phyloP scores from a whole-genome alignment of 2,329 filamentous ascomycete species.

The Verticillium zaregamsianum region DNA sequence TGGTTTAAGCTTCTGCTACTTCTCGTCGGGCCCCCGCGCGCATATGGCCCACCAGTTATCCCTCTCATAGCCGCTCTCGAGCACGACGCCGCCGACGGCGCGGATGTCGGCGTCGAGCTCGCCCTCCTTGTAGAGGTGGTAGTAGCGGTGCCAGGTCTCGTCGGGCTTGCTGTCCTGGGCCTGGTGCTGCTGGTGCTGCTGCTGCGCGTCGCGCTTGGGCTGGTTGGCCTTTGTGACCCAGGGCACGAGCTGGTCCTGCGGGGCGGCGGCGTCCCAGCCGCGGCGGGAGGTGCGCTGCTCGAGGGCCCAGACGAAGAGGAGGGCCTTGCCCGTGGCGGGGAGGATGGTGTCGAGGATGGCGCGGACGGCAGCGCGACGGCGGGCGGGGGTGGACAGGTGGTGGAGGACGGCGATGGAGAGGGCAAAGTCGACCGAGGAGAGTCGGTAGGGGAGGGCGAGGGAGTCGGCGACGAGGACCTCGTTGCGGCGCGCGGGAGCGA shows the following conservation, averaged over 20 bases:
- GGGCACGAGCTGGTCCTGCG: constrained; percentile 91
- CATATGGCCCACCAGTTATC: constrained; percentile 96
- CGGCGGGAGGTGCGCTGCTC: constrained; percentile 84
- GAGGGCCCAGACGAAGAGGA: constrained; percentile 93
- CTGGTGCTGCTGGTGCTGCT: constrained; percentile 21
- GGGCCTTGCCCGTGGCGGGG: constrained; percentile 49
- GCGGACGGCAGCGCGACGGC: constrained; percentile 69
- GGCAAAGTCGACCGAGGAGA: constrained; percentile 64
- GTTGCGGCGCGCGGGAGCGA: constrained; percentile 6
- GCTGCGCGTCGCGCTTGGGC: constrained; percentile 16
- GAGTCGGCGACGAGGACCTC: constrained; percentile 77
- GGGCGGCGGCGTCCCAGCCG: constrained; percentile 79
- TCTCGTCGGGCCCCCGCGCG: not conserved
- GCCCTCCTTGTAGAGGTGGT: constrained; percentile 83
- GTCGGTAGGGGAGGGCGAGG: constrained; percentile 74
- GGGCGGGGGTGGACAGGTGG: constrained; percentile 75
- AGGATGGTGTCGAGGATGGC: constrained; percentile 66
- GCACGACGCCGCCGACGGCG: constrained; percentile 68
- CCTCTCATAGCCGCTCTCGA: constrained; percentile 86
- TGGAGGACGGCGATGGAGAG: constrained; percentile 94
- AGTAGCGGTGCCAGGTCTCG: constrained; percentile 78
- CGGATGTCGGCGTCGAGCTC: constrained; percentile 80
- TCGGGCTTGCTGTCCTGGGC: constrained; percentile 11
- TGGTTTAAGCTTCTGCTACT: not conserved
- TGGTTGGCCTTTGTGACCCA: constrained; percentile 67